Base-by-base conservation (phyloP, 768 basidiomycete species). In the Phylloporus rhodoxanthus region DNA sequence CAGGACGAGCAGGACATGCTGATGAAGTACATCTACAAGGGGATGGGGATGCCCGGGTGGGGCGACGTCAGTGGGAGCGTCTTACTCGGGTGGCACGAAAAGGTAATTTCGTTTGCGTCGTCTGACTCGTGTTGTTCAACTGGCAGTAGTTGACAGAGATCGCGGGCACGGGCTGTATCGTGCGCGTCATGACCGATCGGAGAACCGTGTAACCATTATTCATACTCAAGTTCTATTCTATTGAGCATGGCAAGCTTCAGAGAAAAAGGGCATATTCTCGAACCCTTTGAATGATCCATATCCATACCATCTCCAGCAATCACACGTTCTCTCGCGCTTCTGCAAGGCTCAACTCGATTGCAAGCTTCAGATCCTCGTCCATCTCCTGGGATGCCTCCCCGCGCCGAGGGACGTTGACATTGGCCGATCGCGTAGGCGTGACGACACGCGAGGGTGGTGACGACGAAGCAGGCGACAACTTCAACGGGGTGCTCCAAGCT, bases 1-100 rank as follows among this genome's bases (percentile, higher is more conserved):
- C 77, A 77, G 57, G 85, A 89, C 44, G 71, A 78, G 38, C 90
- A 93, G 61, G 95, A 96, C 62, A 88, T 85, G 28, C 76, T 97
- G 47, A 98, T 96, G 95, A 95, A 94, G 66, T 98, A 95, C 63
- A 73, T 98, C 14, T 98, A 97, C 80, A 98, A 98, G 72, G 94
- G 91, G 14, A 97, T 96, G 94, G 80, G 75, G 15, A 68, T 76
- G 60, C 72, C 75, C 2, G 82, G 75, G 14, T 75, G 78, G 66
- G 76, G 79, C 26, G 83, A 84, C 54, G 73, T 82, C 49, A 80
- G 75, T 57, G 81, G 82, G 37, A 83, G 80, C 54, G 81, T 85
- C 32, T 68, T 86, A 30, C 68, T 67, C 11, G 87, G 84, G 13
- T 97, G 95, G 95, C 95, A 98, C 63, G 93, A 96, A 68, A 96